phyloP scores from a whole-genome alignment of 257 asterid genomes.

The Gentiana dahurica region DNA sequence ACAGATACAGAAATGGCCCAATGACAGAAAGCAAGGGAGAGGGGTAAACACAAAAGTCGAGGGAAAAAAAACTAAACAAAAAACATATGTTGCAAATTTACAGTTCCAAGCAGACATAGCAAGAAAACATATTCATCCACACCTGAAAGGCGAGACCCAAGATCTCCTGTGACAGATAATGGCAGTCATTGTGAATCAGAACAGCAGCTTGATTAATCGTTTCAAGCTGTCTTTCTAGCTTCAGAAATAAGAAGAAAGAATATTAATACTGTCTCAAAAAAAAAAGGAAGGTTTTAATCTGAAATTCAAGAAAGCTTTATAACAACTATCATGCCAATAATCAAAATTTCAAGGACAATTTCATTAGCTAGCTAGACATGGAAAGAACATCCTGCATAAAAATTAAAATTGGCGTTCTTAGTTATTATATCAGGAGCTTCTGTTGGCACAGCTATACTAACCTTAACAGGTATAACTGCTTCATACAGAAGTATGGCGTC shows the following conservation, averaged over 20 bases:
- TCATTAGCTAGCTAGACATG: neutral
- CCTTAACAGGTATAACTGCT: conserved; percentile 89
- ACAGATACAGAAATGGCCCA: neutral
- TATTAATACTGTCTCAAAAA: conserved; percentile 5
- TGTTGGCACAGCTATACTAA: conserved; percentile 25
- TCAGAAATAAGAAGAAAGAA: conserved; percentile 24
- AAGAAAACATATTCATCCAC: neutral
- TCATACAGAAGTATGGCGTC: conserved; percentile 82
- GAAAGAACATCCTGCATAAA: neutral
- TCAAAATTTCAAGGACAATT: neutral
- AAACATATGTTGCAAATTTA: neutral
- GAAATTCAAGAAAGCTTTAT: neutral
- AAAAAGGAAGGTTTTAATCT: too few relatives aligned
- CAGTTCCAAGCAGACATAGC: neutral
- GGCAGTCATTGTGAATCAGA: conserved; percentile 91
- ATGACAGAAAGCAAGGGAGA: too few relatives aligned
- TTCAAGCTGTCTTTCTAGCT: conserved; percentile 92
- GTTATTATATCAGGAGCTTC: neutral
- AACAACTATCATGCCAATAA: neutral
- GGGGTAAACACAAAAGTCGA: too few relatives aligned
- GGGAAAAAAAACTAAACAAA: neutral
- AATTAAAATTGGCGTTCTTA: conserved; percentile 1
- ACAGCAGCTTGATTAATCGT: conserved; percentile 85
- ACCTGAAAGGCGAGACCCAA: conserved; percentile 98
- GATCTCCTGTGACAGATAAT: conserved; percentile 86